A percentile compares a stretch with the other conserved stretches of the same genome.
phyloP scores from a whole-genome alignment of 768 basidiomycete genomes.

The Amanita jacksonii region DNA sequence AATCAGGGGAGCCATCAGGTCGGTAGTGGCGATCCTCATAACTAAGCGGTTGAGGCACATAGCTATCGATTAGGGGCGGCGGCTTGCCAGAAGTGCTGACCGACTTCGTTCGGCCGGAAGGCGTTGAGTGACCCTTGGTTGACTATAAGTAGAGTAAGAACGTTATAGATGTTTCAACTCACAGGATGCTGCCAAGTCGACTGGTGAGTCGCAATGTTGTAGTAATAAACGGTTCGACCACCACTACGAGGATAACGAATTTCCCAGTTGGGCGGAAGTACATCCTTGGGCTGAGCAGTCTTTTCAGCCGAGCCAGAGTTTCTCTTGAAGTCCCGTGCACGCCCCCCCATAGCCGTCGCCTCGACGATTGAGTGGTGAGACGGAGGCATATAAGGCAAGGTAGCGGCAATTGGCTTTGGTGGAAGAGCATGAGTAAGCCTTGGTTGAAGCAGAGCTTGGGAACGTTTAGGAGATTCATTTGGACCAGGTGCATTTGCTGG shows the following conservation, averaged over 20 bases:
- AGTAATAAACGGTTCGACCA: slow-evolving; percentile 41
- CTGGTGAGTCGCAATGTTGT: slow-evolving; percentile 44
- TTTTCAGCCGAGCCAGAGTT: slow-evolving; percentile 16
- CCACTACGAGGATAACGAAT: slow-evolving; percentile 40
- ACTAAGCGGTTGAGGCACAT: slow-evolving; percentile 15
- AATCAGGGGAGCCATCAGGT: slow-evolving; percentile 28
- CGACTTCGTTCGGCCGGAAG: not conserved
- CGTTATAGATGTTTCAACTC: slow-evolving; percentile 16
- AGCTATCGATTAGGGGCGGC: slow-evolving; percentile 11
- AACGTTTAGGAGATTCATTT: slow-evolving; percentile 14
- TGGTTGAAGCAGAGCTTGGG: slow-evolving; percentile 17
- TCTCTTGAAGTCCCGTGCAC: slow-evolving; percentile 34
- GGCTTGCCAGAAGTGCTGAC: slow-evolving; percentile 11
- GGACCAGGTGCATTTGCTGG: slow-evolving; percentile 7
- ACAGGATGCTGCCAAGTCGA: slow-evolving; percentile 51
- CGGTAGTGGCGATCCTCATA: slow-evolving; percentile 62
- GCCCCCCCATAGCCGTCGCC: slow-evolving; percentile 48
- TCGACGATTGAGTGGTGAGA: slow-evolving; percentile 51
- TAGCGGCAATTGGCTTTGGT: slow-evolving; percentile 50
- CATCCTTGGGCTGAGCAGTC: slow-evolving; percentile 16
- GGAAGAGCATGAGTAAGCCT: slow-evolving; percentile 59
- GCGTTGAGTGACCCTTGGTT: not conserved
- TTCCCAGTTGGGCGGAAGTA: slow-evolving; percentile 56
- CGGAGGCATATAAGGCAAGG: slow-evolving; percentile 41
- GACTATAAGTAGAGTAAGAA: not conserved